Conservation (phyloP, 306 rosid species). For the Sindora glabra region DNA sequence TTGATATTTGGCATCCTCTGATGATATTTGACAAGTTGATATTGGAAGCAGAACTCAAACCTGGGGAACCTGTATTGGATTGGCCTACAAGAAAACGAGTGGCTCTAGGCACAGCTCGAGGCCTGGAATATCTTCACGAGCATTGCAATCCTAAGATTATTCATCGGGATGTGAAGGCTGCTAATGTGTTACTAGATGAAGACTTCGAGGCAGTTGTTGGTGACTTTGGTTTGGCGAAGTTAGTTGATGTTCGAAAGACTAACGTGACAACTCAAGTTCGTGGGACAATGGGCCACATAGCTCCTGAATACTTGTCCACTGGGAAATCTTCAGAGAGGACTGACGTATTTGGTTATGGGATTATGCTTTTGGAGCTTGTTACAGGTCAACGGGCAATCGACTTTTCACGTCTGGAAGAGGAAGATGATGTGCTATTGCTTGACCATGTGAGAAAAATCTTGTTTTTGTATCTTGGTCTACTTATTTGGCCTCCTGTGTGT, state of each 20-base stretch:
- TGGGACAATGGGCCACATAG: slow-evolving; percentile 99
- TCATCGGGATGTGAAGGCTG: slow-evolving; percentile 99
- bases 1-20: slow-evolving; percentile 8
- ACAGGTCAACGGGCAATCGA: slow-evolving; percentile 97
- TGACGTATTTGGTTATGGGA: slow-evolving; percentile 96
- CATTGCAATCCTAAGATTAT: slow-evolving; percentile 99
- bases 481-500: neutral
- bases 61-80: slow-evolving; percentile 65
- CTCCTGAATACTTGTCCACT: slow-evolving; percentile 96
- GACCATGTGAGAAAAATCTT: slow-evolving; percentile 72
- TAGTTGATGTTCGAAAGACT: slow-evolving; percentile 91
- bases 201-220: slow-evolving; percentile 99
- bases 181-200: slow-evolving; percentile 92
- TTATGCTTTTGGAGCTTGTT: slow-evolving; percentile 92
- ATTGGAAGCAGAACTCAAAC: slow-evolving; percentile 66
- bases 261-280: slow-evolving; percentile 97
- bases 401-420: slow-evolving; percentile 95
- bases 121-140: slow-evolving; percentile 91
- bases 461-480: slow-evolving; percentile 4
- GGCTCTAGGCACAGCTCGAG: slow-evolving; percentile 96
- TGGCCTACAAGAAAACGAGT: slow-evolving; percentile 91
- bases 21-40: slow-evolving; percentile 13
- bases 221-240: slow-evolving; percentile 96
- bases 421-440: slow-evolving; percentile 84
- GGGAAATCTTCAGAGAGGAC: slow-evolving; percentile 99